phyloP scores from a whole-genome alignment of 164 flowering plant species.

The Vitis rotundifolia region DNA sequence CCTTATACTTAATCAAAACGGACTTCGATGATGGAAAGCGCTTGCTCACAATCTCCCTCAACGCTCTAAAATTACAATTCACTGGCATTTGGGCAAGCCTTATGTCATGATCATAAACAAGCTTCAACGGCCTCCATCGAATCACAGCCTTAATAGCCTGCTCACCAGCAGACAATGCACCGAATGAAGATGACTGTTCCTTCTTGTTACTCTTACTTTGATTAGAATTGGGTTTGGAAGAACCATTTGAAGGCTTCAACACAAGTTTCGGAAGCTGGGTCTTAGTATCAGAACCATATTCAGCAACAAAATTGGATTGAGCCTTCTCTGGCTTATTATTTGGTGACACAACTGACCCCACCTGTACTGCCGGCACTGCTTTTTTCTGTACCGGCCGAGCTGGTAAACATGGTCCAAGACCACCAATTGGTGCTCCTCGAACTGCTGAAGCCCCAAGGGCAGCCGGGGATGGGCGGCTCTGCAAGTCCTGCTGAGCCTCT shows the following conservation, averaged over 20 bases:
- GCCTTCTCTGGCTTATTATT: slow-evolving; percentile 53
- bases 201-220: slow-evolving; percentile 26
- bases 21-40: slow-evolving; percentile 85
- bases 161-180: slow-evolving; percentile 18
- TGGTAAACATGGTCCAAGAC: slow-evolving; percentile 90
- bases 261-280: slow-evolving; percentile 49
- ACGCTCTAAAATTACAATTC: slow-evolving; percentile 62
- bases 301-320: slow-evolving; percentile 24
- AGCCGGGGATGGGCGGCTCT: slow-evolving; percentile 95
- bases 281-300: slow-evolving; percentile 57
- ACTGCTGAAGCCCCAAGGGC: slow-evolving; percentile 98
- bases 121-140: slow-evolving; percentile 79
- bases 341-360: slow-evolving; percentile 26
- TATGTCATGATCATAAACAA: slow-evolving; percentile 95
- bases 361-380: slow-evolving; percentile 25
- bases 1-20: slow-evolving; percentile 88
- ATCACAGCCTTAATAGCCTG: slow-evolving; percentile 22
- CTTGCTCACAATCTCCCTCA: slow-evolving; percentile 78
- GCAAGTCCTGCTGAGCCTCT: slow-evolving; percentile 85
- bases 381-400: slow-evolving; percentile 77
- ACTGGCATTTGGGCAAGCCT: slow-evolving; percentile 91
- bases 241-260: slow-evolving; percentile 54
- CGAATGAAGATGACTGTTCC: slow-evolving; percentile 26
- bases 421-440: slow-evolving; percentile 87
- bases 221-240: slow-evolving; percentile 35